Evolutionary conservation across 2,329 filamentous ascomycete genomes (phyloP).

Genomic region (Colletotrichum spinosum): DNA sequence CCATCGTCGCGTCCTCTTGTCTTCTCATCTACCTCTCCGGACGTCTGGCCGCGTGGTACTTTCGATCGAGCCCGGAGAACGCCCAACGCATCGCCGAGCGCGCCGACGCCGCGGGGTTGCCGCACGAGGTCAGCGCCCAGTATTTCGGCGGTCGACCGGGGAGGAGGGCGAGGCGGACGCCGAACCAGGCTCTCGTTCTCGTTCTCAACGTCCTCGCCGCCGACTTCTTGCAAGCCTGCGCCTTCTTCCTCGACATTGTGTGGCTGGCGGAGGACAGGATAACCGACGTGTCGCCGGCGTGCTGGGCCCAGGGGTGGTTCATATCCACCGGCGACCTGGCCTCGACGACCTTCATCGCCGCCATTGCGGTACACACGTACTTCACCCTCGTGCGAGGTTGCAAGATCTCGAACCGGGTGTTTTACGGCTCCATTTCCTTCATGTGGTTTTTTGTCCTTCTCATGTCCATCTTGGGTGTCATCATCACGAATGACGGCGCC

Average conservation of each 20-base stretch:
- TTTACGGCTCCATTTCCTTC: constrained; percentile 54
- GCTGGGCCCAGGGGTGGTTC: constrained; percentile 67
- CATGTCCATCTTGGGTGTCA: constrained; percentile 21
- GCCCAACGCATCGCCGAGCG: constrained; percentile 34
- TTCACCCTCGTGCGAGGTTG: constrained; percentile 62
- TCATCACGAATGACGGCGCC: constrained; percentile 26
- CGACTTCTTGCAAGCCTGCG: constrained; percentile 66
- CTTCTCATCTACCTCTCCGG: constrained; percentile 50
- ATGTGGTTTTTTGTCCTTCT: constrained; percentile 59
- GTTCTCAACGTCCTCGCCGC: constrained; percentile 70
- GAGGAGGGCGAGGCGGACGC: constrained; percentile 31
- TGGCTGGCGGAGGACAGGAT: constrained; percentile 63
- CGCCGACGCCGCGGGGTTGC: constrained; percentile 29
- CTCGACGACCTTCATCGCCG: constrained; percentile 67
- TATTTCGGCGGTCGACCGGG: constrained; percentile 35
- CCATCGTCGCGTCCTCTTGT: constrained; percentile 47
- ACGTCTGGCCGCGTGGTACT: constrained; percentile 50
- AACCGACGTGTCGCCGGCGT: constrained; percentile 58
- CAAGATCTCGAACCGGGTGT: constrained; percentile 55
- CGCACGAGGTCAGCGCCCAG: constrained; percentile 38
- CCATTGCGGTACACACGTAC: constrained; percentile 70
- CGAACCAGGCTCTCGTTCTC: constrained; percentile 69
- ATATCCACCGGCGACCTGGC: constrained; percentile 69
- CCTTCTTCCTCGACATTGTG: constrained; percentile 66
- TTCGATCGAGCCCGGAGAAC: constrained; percentile 45